Evolutionary conservation across 176 grass and related monocot species (phyloP).

Genomic region (Phoenix dactylifera): DNA sequence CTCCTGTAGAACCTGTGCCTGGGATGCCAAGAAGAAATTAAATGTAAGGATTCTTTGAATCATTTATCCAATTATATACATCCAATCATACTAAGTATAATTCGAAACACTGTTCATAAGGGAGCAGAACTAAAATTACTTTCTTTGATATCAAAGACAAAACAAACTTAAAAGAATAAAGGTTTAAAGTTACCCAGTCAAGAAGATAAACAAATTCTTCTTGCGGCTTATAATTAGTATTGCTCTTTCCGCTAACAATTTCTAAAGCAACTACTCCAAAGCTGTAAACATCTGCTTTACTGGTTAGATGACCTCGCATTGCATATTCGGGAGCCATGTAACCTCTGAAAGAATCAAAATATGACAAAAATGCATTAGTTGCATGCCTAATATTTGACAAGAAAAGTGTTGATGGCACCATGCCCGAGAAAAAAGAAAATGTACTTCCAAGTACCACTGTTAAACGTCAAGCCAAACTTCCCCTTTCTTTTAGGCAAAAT

Average conservation of each 20-base stretch:
- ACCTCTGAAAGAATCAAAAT: conserved; percentile 47
- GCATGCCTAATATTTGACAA: no score
- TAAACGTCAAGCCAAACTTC: no score
- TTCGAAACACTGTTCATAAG: no score
- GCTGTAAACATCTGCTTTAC: conserved; percentile 92
- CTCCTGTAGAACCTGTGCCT: conserved; percentile 80
- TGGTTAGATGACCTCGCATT: conserved; percentile 90
- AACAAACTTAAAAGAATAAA: conserved; percentile 1
- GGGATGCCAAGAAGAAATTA: conserved; percentile 2
- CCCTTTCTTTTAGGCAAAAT: no score
- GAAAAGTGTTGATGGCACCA: no score
- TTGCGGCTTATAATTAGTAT: conserved; percentile 85
- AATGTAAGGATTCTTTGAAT: no score
- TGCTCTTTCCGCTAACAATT: conserved; percentile 85
- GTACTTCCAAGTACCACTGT: no score
- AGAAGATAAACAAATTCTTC: conserved; percentile 95
- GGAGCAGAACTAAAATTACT: no score
- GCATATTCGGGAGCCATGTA: conserved; percentile 99
- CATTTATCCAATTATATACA: no score
- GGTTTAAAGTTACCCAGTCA: conserved; percentile 62
- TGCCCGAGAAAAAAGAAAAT: no score
- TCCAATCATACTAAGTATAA: no score
- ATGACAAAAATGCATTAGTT: neutral
- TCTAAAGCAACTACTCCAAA: conserved; percentile 94
- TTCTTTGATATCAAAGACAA: no score